Evolutionary conservation across 2,329 filamentous ascomycete species (phyloP).

Genomic region (Ascochyta rabiei): DNA sequence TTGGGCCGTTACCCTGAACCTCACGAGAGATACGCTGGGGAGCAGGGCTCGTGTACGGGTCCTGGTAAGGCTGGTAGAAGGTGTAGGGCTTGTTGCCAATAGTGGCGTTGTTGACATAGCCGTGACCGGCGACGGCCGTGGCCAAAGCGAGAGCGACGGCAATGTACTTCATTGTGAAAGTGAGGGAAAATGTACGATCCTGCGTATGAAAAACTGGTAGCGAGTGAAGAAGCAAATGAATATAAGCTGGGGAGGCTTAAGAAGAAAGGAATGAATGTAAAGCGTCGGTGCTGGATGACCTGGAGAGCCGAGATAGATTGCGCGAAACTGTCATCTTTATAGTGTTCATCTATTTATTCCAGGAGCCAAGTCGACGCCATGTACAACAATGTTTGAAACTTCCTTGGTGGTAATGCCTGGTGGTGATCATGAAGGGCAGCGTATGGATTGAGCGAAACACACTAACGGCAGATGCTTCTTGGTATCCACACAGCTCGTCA

Average conservation of each 20-base stretch:
- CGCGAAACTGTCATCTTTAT: slow-evolving; percentile 22
- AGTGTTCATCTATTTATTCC: slow-evolving; percentile 29
- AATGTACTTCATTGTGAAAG: slow-evolving; percentile 42
- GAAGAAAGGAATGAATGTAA: slow-evolving; percentile 24
- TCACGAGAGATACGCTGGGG: slow-evolving; percentile 63
- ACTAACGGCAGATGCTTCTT: slow-evolving; percentile 23
- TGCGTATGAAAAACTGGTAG: slow-evolving; percentile 12
- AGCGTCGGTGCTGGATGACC: slow-evolving; percentile 25
- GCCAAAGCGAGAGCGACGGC: slow-evolving; percentile 35
- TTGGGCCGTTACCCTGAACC: slow-evolving; percentile 64
- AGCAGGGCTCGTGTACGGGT: slow-evolving; percentile 41
- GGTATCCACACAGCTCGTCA: not conserved
- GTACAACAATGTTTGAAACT: slow-evolving; percentile 29
- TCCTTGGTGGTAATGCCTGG: slow-evolving; percentile 25
- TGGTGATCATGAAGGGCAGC: slow-evolving; percentile 34
- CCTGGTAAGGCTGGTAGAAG: slow-evolving; percentile 46
- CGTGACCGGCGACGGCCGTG: slow-evolving; percentile 41
- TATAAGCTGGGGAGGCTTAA: slow-evolving; percentile 18
- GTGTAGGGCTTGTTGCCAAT: slow-evolving; percentile 40
- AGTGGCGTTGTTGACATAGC: slow-evolving; percentile 45
- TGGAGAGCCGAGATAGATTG: slow-evolving; percentile 29
- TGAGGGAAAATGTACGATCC: slow-evolving; percentile 11
- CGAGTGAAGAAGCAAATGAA: slow-evolving; percentile 18
- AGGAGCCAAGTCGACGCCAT: slow-evolving; percentile 20
- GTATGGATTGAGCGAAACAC: slow-evolving; percentile 41